A percentile compares a stretch with the other conserved stretches of the same genome.
Conservation (phyloP, 2,329 filamentous ascomycete species). For the Chaetomium strumarium region DNA sequence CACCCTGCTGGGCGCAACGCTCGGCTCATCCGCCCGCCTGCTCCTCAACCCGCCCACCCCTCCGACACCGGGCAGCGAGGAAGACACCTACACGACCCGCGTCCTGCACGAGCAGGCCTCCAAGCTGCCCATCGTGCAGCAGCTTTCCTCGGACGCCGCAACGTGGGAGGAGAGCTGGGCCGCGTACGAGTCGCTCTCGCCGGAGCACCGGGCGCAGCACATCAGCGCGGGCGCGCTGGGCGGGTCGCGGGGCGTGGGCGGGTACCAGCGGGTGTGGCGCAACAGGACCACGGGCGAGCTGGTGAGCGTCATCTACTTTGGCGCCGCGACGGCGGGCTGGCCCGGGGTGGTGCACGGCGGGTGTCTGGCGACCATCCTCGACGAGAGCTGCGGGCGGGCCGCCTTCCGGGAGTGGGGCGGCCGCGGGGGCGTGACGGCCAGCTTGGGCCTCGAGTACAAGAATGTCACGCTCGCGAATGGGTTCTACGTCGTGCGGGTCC, state of each 20-base stretch:
- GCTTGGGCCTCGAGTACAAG: slow-evolving; percentile 56
- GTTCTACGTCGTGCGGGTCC: slow-evolving; percentile 58
- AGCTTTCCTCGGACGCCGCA: slow-evolving; percentile 38
- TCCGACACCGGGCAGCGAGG: slow-evolving; percentile 33
- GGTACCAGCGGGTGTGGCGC: slow-evolving; percentile 59
- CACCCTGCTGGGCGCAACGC: slow-evolving; percentile 35
- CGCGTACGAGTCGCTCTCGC: slow-evolving; percentile 31
- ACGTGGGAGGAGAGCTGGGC: slow-evolving; percentile 31
- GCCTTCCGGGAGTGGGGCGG: slow-evolving; percentile 36
- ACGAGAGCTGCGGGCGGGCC: slow-evolving; percentile 63
- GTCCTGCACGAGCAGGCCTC: slow-evolving; percentile 39
- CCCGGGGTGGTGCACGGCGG: slow-evolving; percentile 68
- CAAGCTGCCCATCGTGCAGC: slow-evolving; percentile 42
- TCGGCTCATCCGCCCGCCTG: slow-evolving; percentile 36
- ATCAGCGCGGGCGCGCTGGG: slow-evolving; percentile 40
- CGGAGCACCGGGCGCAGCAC: slow-evolving; percentile 22
- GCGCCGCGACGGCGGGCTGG: slow-evolving; percentile 61
- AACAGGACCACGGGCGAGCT: slow-evolving; percentile 52
- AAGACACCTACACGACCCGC: slow-evolving; percentile 37
- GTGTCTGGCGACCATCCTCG: slow-evolving; percentile 59
- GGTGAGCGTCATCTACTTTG: slow-evolving; percentile 62
- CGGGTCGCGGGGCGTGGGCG: slow-evolving; percentile 38
- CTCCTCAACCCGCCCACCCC: slow-evolving; percentile 40
- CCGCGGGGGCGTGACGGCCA: slow-evolving; percentile 45
- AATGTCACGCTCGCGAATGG: slow-evolving; percentile 52